Conservation (phyloP, 2,329 filamentous ascomycete species). For the Diaporthe velutina region DNA sequence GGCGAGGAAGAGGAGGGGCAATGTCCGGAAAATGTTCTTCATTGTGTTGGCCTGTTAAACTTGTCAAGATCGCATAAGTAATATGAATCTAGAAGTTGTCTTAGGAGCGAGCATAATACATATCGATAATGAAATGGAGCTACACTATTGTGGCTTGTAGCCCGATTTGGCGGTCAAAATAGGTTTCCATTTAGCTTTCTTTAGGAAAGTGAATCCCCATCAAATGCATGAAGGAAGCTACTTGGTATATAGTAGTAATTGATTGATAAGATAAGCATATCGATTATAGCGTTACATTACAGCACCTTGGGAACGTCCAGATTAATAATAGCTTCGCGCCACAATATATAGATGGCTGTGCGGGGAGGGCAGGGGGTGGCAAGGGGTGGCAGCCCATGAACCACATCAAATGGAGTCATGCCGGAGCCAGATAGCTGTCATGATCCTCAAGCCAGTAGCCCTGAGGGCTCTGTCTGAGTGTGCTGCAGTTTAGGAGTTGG, state of each 20-base stretch:
- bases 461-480: too few species aligned
- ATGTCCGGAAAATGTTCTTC: neutral
- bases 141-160: neutral
- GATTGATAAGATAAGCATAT: conserved; percentile 2
- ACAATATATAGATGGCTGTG: neutral
- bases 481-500: neutral
- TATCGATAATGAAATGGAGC: neutral
- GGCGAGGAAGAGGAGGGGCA: conserved; percentile 15
- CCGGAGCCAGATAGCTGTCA: neutral
- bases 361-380: too few species aligned
- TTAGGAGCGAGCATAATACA: neutral
- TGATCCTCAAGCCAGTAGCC: too few species aligned
- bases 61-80: too few species aligned
- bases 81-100: neutral
- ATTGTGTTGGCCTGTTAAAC: neutral
- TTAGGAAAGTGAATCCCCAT: neutral
- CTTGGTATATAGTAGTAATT: neutral
- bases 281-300: conserved; percentile 12
- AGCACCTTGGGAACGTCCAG: neutral
- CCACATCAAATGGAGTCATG: neutral
- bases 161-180: neutral
- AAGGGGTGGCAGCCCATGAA: neutral
- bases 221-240: neutral
- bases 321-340: neutral
- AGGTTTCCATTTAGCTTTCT: neutral